Conservation (phyloP, 2,329 filamentous ascomycete genomes). For the Diaporthe velutina region DNA sequence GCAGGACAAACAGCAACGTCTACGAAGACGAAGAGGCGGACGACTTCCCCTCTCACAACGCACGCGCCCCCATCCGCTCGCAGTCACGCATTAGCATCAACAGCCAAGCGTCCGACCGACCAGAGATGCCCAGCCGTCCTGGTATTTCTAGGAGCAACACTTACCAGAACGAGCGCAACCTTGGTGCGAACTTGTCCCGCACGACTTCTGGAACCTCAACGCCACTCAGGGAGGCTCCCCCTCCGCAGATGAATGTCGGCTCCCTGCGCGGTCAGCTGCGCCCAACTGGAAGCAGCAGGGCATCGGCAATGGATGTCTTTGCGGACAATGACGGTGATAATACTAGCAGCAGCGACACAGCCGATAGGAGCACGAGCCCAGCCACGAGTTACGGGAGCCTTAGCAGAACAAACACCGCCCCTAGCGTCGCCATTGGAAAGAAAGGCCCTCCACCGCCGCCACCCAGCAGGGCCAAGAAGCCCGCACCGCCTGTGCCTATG, state of each 20-base stretch:
- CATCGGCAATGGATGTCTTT: conserved; percentile 60
- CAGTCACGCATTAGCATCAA: conserved; percentile 46
- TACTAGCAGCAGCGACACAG: conserved; percentile 64
- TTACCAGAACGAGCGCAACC: conserved; percentile 49
- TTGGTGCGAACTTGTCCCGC: conserved; percentile 36
- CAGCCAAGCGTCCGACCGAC: conserved; percentile 42
- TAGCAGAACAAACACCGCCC: conserved; percentile 59
- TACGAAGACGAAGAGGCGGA: conserved; percentile 52
- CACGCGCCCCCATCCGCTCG: conserved; percentile 60
- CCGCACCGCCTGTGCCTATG: conserved; percentile 64
- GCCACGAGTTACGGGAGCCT: conserved; percentile 69
- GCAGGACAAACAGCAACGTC: conserved; percentile 52
- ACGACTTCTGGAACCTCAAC: conserved; percentile 40
- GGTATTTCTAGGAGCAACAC: conserved; percentile 54
- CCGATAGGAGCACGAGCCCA: conserved; percentile 66
- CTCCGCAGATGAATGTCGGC: conserved; percentile 47
- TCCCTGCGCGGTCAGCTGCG: conserved; percentile 58
- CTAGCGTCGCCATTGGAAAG: conserved; percentile 39
- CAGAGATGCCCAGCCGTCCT: conserved; percentile 48
- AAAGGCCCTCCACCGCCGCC: conserved; percentile 62
- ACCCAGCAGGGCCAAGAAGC: conserved; percentile 65
- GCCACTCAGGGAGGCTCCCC: conserved; percentile 38
- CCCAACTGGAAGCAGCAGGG: conserved; percentile 55
- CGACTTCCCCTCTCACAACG: conserved; percentile 49
- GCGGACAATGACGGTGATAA: conserved; percentile 62